Evolutionary conservation across 148 eudicot species (phyloP), one percentile per base, ranked within the genome.

Genomic region (Pouteria glomerata): DNA sequence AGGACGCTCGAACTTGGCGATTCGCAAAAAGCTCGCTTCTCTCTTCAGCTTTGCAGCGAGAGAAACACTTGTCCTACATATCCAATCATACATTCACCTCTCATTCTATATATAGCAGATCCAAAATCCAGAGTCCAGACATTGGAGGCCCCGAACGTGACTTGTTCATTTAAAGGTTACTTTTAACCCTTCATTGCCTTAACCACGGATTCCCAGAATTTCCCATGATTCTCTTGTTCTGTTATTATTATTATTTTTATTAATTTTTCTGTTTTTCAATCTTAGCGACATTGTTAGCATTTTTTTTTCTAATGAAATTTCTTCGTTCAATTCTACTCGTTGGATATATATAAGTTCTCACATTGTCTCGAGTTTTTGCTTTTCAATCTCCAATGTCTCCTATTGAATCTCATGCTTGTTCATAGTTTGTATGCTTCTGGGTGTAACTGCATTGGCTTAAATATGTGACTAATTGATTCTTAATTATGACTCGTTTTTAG

Each of bases 121-220:
- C 51, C 30, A 31, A 11, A 56, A 58, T 18, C 27, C 57, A 70
- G n/a, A 21, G 16, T 30, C 53, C 65, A 29, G 30, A 13, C 21
- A 21, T 21, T 53, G 23, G 31, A 44, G 33, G 19, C 52, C 61
- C 65, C 12, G 30, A 19, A 68, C 27, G 39, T 33, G 29, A 35
- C 16, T 58, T 35, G 41, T 42, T 58, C 53, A 58, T 71, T 66
- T 57, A 42, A 71, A 68, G 65, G 65, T 30, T 71, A 18, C 23
- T 42, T 26, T 41, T 33, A 19, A 13, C 12, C 31, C 37, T 44
- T 41, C 63, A 15, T 18, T 53, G 8, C 19, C n/a, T 53, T 3
- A 50, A 35, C 2, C 5, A 12, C 53, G 45, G 12, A 52, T 21
- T 8, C 50, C 23, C 29, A 2, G 1, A n/a, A 21, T 12, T 27